These are phyloP conservation scores for Periconia sp. DNA, from an alignment of 2,329 filamentous ascomycete species.

Conservation along the genomic window DNA sequence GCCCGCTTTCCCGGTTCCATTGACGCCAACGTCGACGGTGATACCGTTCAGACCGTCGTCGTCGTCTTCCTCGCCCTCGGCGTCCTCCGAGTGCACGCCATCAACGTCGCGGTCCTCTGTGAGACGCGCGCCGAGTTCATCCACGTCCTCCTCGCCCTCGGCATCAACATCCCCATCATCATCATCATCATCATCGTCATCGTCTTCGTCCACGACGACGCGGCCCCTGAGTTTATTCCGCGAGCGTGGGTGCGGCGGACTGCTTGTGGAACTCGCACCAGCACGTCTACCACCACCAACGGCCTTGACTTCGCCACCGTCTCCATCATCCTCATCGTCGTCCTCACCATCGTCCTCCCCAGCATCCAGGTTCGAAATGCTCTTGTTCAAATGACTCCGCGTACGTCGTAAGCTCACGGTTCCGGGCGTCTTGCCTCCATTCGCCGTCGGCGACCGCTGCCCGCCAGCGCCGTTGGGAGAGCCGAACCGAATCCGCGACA, in stretches of 20 bases:
- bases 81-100: conserved; percentile 15
- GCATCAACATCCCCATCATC: conserved; percentile 22
- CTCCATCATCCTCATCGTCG: conserved; percentile 31
- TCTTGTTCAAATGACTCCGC: conserved; percentile 48
- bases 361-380: conserved; percentile 38
- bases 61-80: conserved; percentile 25
- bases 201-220: conserved; percentile 35
- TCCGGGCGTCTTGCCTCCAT: conserved; percentile 35
- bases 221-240: conserved; percentile 34
- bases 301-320: conserved; percentile 34
- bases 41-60: conserved; percentile 14
- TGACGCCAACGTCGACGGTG: too few species aligned
- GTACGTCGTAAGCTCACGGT: conserved; percentile 40
- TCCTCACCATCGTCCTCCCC: conserved; percentile 34
- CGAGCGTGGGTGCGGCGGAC: conserved; percentile 21
- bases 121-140: not conserved
- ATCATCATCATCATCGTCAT: conserved; percentile 30
- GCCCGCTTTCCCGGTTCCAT: too few species aligned
- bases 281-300: conserved; percentile 26
- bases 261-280: conserved; percentile 32
- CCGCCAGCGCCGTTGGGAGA: conserved; percentile 27
- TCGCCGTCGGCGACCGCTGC: conserved; percentile 32
- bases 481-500: conserved; percentile 31
- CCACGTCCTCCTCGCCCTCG: conserved; percentile 10
- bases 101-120: conserved; percentile 18